Evolutionary conservation across 805 yeast species (phyloP).

Genomic region (Myxozyma udenii): DNA sequence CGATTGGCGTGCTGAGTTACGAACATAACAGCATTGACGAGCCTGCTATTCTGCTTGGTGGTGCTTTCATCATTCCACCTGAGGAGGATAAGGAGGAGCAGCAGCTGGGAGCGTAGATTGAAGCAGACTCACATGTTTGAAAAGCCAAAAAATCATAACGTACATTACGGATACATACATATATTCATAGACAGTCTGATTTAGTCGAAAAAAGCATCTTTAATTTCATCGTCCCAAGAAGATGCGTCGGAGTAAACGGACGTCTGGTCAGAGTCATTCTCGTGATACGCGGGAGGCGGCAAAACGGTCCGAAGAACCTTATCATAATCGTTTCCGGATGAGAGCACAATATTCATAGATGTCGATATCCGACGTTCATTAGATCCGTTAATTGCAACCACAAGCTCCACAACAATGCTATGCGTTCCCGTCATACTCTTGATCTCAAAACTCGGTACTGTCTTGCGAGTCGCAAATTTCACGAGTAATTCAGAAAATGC

Average conservation of each 20-base stretch:
- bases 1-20: constrained; percentile 86
- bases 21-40: constrained; percentile 81
- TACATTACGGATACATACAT: no score
- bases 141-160: no score
- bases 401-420: not conserved
- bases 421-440: constrained; percentile 7
- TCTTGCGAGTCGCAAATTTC: not conserved
- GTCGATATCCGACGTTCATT: constrained; percentile 1
- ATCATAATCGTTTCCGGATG: constrained; percentile 11
- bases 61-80: constrained; percentile 65
- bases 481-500: constrained; percentile 1
- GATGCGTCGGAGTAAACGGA: no score
- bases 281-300: no score
- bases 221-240: constrained; percentile 10
- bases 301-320: constrained; percentile 1
- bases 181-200: no score
- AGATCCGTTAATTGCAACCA: constrained; percentile 11
- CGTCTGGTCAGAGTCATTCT: no score
- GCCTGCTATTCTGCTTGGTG: constrained; percentile 82
- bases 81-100: constrained; percentile 1
- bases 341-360: not conserved
- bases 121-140: no score
- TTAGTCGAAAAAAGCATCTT: constrained; percentile 10
- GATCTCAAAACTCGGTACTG: constrained; percentile 10
- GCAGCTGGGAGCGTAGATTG: not conserved